Base-by-base conservation (phyloP, 176 grass and related monocot species). In the Lolium perenne region DNA sequence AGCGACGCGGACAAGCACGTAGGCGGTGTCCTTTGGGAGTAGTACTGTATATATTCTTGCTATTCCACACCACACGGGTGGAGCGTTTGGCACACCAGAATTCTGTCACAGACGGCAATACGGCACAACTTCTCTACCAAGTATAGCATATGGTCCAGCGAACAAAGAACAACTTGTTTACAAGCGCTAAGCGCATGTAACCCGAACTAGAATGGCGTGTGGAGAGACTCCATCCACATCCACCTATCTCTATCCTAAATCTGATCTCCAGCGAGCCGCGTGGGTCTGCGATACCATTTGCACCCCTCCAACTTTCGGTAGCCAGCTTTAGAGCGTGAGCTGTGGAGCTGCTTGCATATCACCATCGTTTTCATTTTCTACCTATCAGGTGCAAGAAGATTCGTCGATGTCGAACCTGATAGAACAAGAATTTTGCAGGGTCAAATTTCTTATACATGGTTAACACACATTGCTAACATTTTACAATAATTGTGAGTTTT, bases 251-350 rank as follows among this genome's bases (percentile, higher is more conserved):
- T 20, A 29, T 83, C 69, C 43, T 16, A 74, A 17, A 76, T 26
- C 46, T 74, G 47, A 76, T 65, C 82, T 51, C 25, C 71, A 11
- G 25, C 17, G 13, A 51, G 71, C 17, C 16, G 16, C 40, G 38
- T 54, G 25, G 61, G 23, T 25, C 8, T 58, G 11, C 9, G 84
- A 87, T 79, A 64, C 79, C 23, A 32, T 69, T 35, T 35, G 22
- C 23, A 10, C 2, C 6, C 22, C 40, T 25, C 11, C 8, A 51
- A 43, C 89, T 88, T 91, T 88, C 76, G 89, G 89, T 82, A 86
- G 76, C 64, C 65, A 56, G 50, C 79, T 77, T 82, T 69, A 35
- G 35, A 49, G 10, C 13, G 67, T 8, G 41, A 60, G 5, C 46
- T 1, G 70, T 20, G 23, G 76, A 46, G 25, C 69, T 59, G 21